Conservation (phyloP, 2,329 filamentous ascomycete species). For the Trichophyton equinum region DNA sequence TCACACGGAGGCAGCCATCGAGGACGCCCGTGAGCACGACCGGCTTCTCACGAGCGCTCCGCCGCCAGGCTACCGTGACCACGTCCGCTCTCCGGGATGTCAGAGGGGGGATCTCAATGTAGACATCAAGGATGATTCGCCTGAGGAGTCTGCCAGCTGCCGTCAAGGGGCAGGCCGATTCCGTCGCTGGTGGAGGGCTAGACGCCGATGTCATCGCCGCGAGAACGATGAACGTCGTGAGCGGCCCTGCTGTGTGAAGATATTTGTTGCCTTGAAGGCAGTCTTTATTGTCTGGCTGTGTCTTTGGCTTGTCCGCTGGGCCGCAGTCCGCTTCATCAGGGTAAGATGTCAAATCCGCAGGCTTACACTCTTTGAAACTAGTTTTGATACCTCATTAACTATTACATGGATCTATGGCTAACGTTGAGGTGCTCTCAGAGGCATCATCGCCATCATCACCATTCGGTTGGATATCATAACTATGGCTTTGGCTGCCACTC, state of each 20-base stretch:
- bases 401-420: not conserved
- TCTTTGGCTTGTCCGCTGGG: not conserved
- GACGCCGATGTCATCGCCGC: not conserved
- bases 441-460: conserved; percentile 3
- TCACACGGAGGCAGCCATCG: not conserved
- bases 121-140: not conserved
- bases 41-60: not conserved
- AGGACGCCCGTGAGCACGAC: not conserved
- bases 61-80: not conserved
- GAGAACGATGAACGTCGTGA: not conserved
- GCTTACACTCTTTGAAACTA: too few species aligned
- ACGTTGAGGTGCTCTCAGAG: not conserved
- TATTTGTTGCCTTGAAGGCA: not conserved
- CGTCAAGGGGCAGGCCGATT: not conserved
- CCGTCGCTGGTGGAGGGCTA: not conserved
- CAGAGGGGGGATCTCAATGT: not conserved
- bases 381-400: not conserved
- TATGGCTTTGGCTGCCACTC: not conserved
- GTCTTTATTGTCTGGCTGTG: not conserved
- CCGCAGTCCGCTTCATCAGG: not conserved
- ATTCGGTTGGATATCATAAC: not conserved
- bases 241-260: not conserved
- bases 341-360: not conserved
- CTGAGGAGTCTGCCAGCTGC: not conserved
- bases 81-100: not conserved